phyloP scores from a whole-genome alignment of 768 basidiomycete genomes.

The Lentinula boryana region DNA sequence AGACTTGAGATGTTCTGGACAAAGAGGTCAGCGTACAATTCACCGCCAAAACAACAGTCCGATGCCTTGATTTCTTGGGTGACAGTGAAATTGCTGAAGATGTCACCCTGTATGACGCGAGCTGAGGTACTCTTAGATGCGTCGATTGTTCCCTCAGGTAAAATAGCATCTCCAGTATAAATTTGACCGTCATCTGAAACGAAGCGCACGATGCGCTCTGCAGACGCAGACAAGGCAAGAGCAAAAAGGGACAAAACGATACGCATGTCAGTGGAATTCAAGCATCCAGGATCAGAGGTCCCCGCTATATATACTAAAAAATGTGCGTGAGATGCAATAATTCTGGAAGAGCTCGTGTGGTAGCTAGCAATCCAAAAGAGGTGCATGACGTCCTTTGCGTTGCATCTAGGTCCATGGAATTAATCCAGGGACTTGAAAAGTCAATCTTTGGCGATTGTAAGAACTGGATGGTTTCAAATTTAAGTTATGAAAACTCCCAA shows the following conservation, averaged over 20 bases:
- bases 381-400: neutral
- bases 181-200: conserved; percentile 20
- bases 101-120: conserved; percentile 19
- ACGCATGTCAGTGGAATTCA: neutral
- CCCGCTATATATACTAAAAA: neutral
- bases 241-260: neutral
- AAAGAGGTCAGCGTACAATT: neutral
- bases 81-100: conserved; percentile 20
- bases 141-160: conserved; percentile 14
- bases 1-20: conserved; percentile 25
- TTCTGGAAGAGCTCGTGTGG: neutral
- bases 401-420: neutral
- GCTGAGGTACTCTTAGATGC: conserved; percentile 19
- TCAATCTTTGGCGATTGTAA: neutral
- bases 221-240: conserved; percentile 9
- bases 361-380: neutral
- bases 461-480: neutral
- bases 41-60: neutral
- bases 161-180: conserved; percentile 22
- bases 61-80: conserved; percentile 25
- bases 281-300: neutral
- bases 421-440: neutral
- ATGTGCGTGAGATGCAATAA: neutral
- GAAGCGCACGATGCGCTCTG: conserved; percentile 22
- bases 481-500: neutral